Conservation (phyloP, 805 yeast species). For the Priceomyces haplophilus region DNA sequence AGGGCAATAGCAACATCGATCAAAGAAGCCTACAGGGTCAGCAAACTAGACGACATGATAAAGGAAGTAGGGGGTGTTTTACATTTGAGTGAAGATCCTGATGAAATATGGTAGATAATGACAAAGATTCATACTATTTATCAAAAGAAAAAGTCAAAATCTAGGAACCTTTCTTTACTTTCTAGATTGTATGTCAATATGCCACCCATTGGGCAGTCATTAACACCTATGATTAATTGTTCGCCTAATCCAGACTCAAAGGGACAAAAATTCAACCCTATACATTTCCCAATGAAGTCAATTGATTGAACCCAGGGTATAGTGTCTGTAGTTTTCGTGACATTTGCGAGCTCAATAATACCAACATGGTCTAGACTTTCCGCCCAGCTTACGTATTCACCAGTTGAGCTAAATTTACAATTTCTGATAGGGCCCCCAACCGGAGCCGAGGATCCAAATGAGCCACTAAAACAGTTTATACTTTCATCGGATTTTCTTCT, state of each 20-base stretch:
- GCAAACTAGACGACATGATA: constrained; percentile 28
- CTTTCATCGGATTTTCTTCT: constrained; percentile 31
- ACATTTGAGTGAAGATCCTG: constrained; percentile 34
- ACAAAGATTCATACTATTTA: neutral
- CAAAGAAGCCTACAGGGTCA: constrained; percentile 30
- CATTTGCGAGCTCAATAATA: constrained; percentile 37
- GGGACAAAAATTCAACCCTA: constrained; percentile 50
- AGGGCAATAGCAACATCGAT: constrained; percentile 44
- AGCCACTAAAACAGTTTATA: constrained; percentile 34
- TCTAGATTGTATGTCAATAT: constrained; percentile 46
- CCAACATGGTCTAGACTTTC: constrained; percentile 61
- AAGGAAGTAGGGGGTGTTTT: constrained; percentile 38
- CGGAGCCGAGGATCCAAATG: constrained; percentile 20
- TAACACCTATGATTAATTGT: constrained; percentile 50
- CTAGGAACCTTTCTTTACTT: constrained; percentile 32
- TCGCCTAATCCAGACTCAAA: constrained; percentile 45
- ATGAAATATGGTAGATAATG: constrained; percentile 40
- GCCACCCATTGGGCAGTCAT: constrained; percentile 58
- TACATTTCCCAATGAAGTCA: constrained; percentile 55
- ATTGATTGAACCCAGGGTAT: constrained; percentile 42
- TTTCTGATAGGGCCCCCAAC: constrained; percentile 54
- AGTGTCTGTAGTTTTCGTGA: constrained; percentile 12
- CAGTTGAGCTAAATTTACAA: constrained; percentile 46
- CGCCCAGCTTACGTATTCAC: constrained; percentile 50
- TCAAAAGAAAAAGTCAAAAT: constrained; percentile 36